Evolutionary conservation across 1,284 basidiomycete species (phyloP), one percentile per base, ranked within the genome.

Genomic region (Malassezia sympodialis): DNA sequence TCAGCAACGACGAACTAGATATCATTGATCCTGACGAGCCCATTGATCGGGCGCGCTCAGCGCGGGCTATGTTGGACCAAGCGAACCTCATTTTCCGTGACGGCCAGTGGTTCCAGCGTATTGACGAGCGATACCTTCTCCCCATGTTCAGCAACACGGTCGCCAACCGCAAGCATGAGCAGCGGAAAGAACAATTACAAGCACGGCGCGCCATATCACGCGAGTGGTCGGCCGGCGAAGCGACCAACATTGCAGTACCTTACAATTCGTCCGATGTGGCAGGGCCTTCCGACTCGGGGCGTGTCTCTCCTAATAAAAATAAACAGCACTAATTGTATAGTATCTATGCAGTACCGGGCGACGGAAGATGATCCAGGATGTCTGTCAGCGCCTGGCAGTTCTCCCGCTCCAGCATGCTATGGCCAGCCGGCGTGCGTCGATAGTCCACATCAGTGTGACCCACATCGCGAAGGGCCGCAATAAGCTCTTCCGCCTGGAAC

Each of bases 81-180:
- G 72, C 70, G 3, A 69, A 69, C 6, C 47, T 74, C 8, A 72
- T 74, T 43, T 64, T 74, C 76, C 73, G 78, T 17, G 80, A 82
- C 59, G 80, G 80, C 6, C 88, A 90, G 75, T 96, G 93, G 91
- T 98, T 98, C 82, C 90, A 90, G 64, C 81, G 85, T 28, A 78
- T 98, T 42, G 93, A 98, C 76, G 90, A 98, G 76, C 82, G 90
- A 57, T 98, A 96, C 75, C 79, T 98, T 15, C 76, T 96, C 3
- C 94, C 93, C 14, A 78, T 96, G 37, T 98, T 98, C 78, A 90
- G 87, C 54, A 96, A 96, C 54, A 65, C 76, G 27, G 77, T 77
- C 0, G 77, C 77, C 1, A 74, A 66, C 14, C 66, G 77, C 24
- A 73, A 75, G 58, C 73, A 77, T 51, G 73, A 75, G 27, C 68